Percentiles rank a stretch among this genome's conserved stretches.
Conservation (phyloP, 331 rosid species). For the Saraca asoca region DNA sequence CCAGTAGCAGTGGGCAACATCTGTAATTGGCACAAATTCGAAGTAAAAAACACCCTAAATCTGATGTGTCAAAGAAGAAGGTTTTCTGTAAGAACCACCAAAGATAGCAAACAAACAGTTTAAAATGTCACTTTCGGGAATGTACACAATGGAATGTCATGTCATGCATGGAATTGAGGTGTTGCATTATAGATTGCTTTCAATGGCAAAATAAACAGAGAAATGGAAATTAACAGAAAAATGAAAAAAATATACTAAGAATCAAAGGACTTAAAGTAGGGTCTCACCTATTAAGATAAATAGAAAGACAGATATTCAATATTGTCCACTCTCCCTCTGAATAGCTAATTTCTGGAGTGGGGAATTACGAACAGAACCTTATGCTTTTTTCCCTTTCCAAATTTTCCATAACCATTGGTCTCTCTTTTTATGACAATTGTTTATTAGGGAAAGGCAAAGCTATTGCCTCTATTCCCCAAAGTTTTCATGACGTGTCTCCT, state of each 20-base stretch:
- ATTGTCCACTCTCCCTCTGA: conserved; percentile 28
- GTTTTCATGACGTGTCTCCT: conserved; percentile 31
- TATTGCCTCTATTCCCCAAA: conserved; percentile 13
- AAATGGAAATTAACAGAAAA: not conserved
- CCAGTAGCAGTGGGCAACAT: not conserved
- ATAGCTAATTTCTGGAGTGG: conserved; percentile 12
- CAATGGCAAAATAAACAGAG: not conserved
- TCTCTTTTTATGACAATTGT: conserved; percentile 45
- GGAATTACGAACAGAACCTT: conserved; percentile 55
- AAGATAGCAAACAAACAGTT: conserved; percentile 1
- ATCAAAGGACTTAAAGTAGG: conserved; percentile 14
- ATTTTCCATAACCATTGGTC: conserved; percentile 47
- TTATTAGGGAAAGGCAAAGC: conserved; percentile 33
- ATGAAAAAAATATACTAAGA: not conserved
- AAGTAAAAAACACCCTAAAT: not conserved
- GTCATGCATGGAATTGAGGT: conserved; percentile 16
- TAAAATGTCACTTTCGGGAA: conserved; percentile 18
- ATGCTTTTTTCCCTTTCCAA: conserved; percentile 44
- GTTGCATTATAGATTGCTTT: conserved; percentile 14
- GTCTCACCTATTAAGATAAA: not conserved
- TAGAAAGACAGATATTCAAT: conserved; percentile 24
- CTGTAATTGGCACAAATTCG: conserved; percentile 24
- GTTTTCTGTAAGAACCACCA: conserved; percentile 8
- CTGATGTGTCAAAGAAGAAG: too few species aligned
- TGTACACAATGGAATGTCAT: conserved; percentile 18